phyloP scores from a whole-genome alignment of 176 grass and related monocot species.

The Rhynchospora tenuis region DNA sequence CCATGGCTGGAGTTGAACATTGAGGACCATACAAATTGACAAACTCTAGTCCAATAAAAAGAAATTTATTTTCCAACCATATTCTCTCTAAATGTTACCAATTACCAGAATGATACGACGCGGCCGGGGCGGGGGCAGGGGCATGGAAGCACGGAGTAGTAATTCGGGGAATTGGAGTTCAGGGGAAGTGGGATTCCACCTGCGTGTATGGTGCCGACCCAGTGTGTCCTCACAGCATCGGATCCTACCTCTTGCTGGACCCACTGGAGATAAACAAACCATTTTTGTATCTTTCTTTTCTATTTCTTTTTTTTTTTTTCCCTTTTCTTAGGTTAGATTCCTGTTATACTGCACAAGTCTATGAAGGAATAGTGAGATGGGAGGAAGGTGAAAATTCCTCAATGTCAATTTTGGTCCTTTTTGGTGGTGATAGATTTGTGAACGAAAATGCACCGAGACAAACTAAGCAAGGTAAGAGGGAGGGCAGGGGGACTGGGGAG shows the following conservation, averaged over 20 bases:
- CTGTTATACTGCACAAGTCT: background rate
- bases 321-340: background rate
- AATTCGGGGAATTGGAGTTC: constrained; percentile 26
- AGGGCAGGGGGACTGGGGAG: background rate
- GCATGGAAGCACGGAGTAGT: background rate
- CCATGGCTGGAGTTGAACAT: background rate
- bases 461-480: background rate
- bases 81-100: background rate
- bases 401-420: background rate
- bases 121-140: constrained; percentile 19
- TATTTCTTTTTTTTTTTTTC: background rate
- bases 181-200: background rate
- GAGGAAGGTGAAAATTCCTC: too few relatives aligned
- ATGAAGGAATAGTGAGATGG: background rate
- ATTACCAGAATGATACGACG: constrained; percentile 61
- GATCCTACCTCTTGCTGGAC: constrained; percentile 12
- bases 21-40: background rate
- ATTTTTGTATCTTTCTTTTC: constrained; percentile 9
- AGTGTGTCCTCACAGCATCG: constrained; percentile 71
- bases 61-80: background rate
- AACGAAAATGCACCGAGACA: constrained; percentile 3
- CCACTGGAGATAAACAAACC: constrained; percentile 20
- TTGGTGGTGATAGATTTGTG: constrained; percentile 6
- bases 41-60: background rate
- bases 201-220: constrained; percentile 17